phyloP scores from a whole-genome alignment of 1,284 basidiomycete genomes.

The Stereum hirsutum region DNA sequence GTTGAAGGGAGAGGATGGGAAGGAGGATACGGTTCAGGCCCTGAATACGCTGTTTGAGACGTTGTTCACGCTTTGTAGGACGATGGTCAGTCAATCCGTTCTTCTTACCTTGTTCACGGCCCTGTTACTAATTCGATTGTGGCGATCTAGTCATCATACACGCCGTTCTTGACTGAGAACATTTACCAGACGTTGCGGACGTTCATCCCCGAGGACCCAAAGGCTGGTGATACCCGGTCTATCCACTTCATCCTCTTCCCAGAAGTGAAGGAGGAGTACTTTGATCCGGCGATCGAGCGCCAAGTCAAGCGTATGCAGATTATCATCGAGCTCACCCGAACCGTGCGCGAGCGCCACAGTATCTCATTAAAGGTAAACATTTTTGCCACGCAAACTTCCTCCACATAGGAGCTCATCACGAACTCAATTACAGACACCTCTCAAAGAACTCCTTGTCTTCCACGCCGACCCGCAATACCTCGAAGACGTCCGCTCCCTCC shows the following conservation, averaged over 20 bases:
- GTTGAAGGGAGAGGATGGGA: slow-evolving; percentile 92
- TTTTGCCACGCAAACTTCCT: neutral
- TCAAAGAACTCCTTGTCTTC: slow-evolving; percentile 93
- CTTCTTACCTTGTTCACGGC: neutral
- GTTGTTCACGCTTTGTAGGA: slow-evolving; percentile 88
- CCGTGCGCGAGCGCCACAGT: slow-evolving; percentile 83
- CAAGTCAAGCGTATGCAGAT: slow-evolving; percentile 93
- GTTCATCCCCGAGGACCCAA: slow-evolving; percentile 74
- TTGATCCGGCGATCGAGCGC: slow-evolving; percentile 93
- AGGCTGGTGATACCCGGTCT: slow-evolving; percentile 76
- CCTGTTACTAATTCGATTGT: slow-evolving; percentile 9
- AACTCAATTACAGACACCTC: slow-evolving; percentile 69
- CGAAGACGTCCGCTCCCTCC: slow-evolving; percentile 78
- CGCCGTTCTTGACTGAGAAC: slow-evolving; percentile 96
- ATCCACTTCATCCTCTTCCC: slow-evolving; percentile 97
- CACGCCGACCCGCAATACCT: slow-evolving; percentile 84
- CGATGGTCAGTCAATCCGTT: slow-evolving; percentile 59
- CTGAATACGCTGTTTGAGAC: slow-evolving; percentile 97
- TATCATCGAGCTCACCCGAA: slow-evolving; percentile 89
- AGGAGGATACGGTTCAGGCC: slow-evolving; percentile 82
- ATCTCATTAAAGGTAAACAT: slow-evolving; percentile 76
- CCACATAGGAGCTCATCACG: no score
- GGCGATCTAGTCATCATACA: slow-evolving; percentile 95
- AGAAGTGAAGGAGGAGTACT: slow-evolving; percentile 89
- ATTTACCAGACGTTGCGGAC: slow-evolving; percentile 87